Evolutionary conservation across 495 filamentous ascomycete genomes (phyloP), one percentile per base, ranked within the genome.

Genomic region (Pseudevernia furfuracea): DNA sequence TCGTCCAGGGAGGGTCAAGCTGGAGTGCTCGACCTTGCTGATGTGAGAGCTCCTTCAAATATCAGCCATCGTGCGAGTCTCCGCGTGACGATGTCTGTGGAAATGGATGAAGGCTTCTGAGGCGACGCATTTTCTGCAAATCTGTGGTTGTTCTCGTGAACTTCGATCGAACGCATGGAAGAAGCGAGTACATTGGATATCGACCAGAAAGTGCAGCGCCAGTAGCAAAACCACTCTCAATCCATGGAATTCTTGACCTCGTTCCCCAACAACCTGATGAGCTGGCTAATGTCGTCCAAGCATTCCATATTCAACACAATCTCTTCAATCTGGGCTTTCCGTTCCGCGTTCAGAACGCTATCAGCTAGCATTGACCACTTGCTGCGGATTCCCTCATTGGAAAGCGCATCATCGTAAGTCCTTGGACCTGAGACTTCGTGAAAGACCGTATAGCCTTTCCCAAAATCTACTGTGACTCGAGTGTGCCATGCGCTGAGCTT

Each of bases 361-460:
- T 69, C 57, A 14, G 72, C 75, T 25, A 77, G 63, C 30, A 36
- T 60, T 25, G 71, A 38, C 59, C 68, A 77, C 59, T 78, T 79
- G 19, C 66, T 64, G 9, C 73, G 57, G 12, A 78, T 75, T n/a
- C 72, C 75, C 12, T 77, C 68, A 58, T 78, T 76, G 12, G 71
- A 69, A 11, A 77, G 56, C 8, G 64, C 65, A 15, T 71, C 74
- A 39, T 71, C 63, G 2, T 74, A 65, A 1, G 71, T 73, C 37
- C 67, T 69, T 34, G 34, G 44, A 7, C 41, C 58, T 3, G 66
- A 60, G 5, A 78, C 64, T 8, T 63, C 61, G 34, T 71, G 67
- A 21, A 59, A 68, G 19, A 73, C 25, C 1, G 36, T 61, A 6
- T 53, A 62, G 19, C 68, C 70, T 25, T 61, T 30, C 8, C 30